These are phyloP conservation scores for Kwoniella shandongensis DNA, from an alignment of 768 basidiomycete species.

Conservation along the genomic window DNA sequence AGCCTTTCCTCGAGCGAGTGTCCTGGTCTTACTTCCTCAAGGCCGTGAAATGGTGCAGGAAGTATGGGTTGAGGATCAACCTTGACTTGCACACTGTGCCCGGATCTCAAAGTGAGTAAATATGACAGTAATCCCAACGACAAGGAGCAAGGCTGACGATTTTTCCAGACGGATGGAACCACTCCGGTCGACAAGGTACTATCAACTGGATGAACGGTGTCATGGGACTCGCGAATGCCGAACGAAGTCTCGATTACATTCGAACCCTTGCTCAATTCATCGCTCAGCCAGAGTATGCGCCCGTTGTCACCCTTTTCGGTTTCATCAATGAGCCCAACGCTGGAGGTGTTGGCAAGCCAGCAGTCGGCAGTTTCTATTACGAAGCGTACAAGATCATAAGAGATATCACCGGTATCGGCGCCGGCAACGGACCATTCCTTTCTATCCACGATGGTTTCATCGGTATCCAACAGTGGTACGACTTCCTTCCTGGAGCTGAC, in stretches of 20 bases:
- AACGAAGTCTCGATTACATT: conserved; percentile 86
- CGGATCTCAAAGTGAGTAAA: conserved; percentile 55
- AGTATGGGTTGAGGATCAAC: conserved; percentile 95
- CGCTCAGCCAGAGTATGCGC: conserved; percentile 47
- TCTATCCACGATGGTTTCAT: conserved; percentile 68
- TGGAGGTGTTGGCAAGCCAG: conserved; percentile 35
- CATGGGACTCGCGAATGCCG: conserved; percentile 96
- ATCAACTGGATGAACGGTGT: conserved; percentile 56
- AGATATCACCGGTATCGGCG: conserved; percentile 69
- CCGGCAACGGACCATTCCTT: conserved; percentile 64
- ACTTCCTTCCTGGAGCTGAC: conserved; percentile 54
- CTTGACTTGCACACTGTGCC: conserved; percentile 69
- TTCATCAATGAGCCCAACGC: conserved; percentile 54
- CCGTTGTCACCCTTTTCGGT: conserved; percentile 50
- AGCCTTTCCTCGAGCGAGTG: conserved; percentile 81
- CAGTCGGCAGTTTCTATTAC: conserved; percentile 53
- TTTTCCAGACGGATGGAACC: conserved; percentile 84
- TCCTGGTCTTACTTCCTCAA: conserved; percentile 93
- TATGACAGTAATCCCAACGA: conserved; percentile 54
- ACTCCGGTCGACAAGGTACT: conserved; percentile 72
- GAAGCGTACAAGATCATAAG: conserved; percentile 63
- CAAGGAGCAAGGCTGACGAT: conserved; percentile 61
- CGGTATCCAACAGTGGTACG: conserved; percentile 58
- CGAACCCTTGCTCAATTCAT: conserved; percentile 91
- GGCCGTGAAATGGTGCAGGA: conserved; percentile 90